Conservation (phyloP, 495 filamentous ascomycete species). For the Aspergillus affinis region DNA sequence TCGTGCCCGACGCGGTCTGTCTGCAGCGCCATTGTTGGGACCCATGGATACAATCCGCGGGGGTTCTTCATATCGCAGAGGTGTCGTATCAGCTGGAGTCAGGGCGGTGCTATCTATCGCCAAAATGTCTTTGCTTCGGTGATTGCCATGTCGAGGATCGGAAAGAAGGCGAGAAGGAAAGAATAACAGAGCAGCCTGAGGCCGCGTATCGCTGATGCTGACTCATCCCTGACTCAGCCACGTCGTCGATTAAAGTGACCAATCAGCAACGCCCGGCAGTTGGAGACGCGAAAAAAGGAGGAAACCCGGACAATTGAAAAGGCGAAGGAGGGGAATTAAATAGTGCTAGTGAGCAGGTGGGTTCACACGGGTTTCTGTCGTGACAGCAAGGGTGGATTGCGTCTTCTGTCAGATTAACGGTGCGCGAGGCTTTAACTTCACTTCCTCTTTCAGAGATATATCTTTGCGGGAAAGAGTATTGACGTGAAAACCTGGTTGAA, state of each 20-base stretch:
- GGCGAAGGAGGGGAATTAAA: background rate
- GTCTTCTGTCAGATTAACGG: background rate
- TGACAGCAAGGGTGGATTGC: background rate
- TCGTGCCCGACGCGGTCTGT: slow-evolving; percentile 8
- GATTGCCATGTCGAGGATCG: background rate
- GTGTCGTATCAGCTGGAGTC: background rate
- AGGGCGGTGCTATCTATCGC: background rate
- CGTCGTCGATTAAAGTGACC: slow-evolving; percentile 12
- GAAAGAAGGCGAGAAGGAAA: background rate
- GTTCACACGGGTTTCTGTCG: background rate
- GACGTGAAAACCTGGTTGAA: background rate
- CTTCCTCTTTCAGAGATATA: background rate
- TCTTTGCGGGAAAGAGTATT: no score
- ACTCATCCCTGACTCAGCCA: background rate
- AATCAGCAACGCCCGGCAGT: slow-evolving; percentile 5
- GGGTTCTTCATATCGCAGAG: no score
- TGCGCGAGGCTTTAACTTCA: background rate
- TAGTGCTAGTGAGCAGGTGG: no score
- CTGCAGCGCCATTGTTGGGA: background rate
- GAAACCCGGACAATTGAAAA: background rate
- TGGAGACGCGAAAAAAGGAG: background rate
- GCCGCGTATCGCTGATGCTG: background rate
- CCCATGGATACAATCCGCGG: background rate
- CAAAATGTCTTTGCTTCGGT: background rate
- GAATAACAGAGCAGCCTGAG: background rate